These are phyloP conservation scores for Basipetospora chlamydospora DNA, from an alignment of 2,329 filamentous ascomycete genomes.

Conservation along the genomic window DNA sequence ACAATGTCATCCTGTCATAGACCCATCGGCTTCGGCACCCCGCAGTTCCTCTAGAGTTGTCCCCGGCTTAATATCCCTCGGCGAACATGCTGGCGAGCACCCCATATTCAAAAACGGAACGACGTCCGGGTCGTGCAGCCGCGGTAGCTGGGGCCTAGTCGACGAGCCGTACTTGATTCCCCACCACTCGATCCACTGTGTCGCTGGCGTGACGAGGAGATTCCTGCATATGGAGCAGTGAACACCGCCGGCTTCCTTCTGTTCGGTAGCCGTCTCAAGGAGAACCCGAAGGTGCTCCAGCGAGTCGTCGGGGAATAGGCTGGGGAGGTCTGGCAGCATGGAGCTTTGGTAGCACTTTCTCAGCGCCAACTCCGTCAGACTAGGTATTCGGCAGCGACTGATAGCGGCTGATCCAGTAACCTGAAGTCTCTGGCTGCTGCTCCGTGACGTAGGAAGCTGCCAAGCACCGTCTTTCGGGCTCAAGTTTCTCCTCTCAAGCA, in stretches of 20 bases:
- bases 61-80: constrained; percentile 3
- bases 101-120: constrained; percentile 9
- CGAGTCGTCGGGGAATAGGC: constrained; percentile 26
- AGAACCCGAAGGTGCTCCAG: constrained; percentile 22
- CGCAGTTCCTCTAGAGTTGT: constrained; percentile 3
- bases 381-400: constrained; percentile 28
- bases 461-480: too few relatives aligned
- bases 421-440: too few relatives aligned
- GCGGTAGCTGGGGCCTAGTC: not conserved
- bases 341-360: constrained; percentile 28
- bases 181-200: constrained; percentile 52
- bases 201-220: constrained; percentile 31
- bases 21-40: too few relatives aligned
- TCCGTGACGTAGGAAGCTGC: too few relatives aligned
- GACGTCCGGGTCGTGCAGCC: constrained; percentile 4
- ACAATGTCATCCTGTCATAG: too few relatives aligned
- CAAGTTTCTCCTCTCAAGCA: too few relatives aligned
- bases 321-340: constrained; percentile 26
- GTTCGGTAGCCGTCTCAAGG: constrained; percentile 23
- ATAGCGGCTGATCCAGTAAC: too few relatives aligned
- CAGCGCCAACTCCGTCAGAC: constrained; percentile 36
- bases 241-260: constrained; percentile 32
- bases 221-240: constrained; percentile 37
- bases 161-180: constrained; percentile 8
- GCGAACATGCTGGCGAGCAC: constrained; percentile 7